Base-by-base conservation (phyloP, 2,329 filamentous ascomycete genomes). In the Zymoseptoria tritici region DNA sequence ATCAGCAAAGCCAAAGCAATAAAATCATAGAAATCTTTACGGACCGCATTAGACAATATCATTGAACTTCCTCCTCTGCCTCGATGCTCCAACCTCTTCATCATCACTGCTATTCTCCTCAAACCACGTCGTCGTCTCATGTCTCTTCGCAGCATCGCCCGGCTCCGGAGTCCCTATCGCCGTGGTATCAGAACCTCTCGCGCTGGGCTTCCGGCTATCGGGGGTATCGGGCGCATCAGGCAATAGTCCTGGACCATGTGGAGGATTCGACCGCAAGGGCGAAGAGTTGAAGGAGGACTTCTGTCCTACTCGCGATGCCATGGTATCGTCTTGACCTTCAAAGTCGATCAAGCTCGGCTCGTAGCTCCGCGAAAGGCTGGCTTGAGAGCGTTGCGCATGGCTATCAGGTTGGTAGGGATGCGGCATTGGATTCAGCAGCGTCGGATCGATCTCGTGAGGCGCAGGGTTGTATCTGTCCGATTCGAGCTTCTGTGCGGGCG, bases 71-170 rank as follows among this genome's bases (percentile, higher is more conserved):
- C 1, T 16, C 11, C 36, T 46, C 36, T 16, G 36, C 36, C 36
- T 13, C 36, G 36, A 4, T 16, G 36, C 36, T 46, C 13, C 26
- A 3, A 22, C 49, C 26, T 49, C 49, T 24, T 57, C 58, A n/a
- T 57, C 57, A 26, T 60, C 36, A 26, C 58, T 53, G 36, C 42
- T 24, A 50, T 60, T 55, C 22, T 58, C 59, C 31, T 64, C 61
- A 42, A 61, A 63, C 59, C 56, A 60, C 57, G 59, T 58, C 49
- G 58, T 64, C 36, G 59, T 64, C 19, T 57, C 62, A 58, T 65
- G 63, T 53, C 63, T 60, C 49, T n/a, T 53, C 13, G 54, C 55
- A 21, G 61, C 63, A 57, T 65, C 58, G 3, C 63, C 63, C 9
- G 61, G 56, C 42, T 65, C 57, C 2, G 58, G 63, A 16, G 62